A percentile compares a stretch with the other conserved stretches of the same genome.
phyloP scores from a whole-genome alignment of 768 basidiomycete genomes.

The Russula dissimulans region DNA sequence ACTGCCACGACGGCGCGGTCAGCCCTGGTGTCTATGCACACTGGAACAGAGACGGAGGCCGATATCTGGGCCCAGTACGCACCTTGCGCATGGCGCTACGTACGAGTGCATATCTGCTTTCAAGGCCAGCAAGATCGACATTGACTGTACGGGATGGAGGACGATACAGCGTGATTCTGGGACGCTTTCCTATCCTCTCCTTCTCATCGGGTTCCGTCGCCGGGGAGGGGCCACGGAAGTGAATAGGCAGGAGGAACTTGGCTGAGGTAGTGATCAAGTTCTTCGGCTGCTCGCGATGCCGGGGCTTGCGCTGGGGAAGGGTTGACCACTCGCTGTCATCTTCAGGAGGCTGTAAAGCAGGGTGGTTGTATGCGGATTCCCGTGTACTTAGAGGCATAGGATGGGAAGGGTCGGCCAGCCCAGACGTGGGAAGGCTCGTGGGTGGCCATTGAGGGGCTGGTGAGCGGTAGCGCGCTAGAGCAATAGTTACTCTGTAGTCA shows the following conservation, averaged over 20 bases:
- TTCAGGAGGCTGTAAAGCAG: background rate
- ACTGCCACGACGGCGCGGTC: slow-evolving; percentile 19
- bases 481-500: background rate
- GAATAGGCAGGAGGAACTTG: slow-evolving; percentile 10
- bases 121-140: slow-evolving; percentile 1
- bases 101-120: slow-evolving; percentile 5
- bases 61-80: background rate
- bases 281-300: background rate
- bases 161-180: slow-evolving; percentile 8
- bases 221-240: background rate
- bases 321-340: slow-evolving; percentile 13
- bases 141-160: slow-evolving; percentile 11
- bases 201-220: background rate
- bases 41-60: background rate
- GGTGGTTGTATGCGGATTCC: slow-evolving; percentile 11
- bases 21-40: background rate
- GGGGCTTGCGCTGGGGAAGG: slow-evolving; percentile 2
- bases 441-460: background rate
- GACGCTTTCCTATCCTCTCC: background rate
- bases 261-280: background rate
- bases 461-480: background rate
- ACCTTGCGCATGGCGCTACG: slow-evolving; percentile 14
- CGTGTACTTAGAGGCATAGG: background rate
- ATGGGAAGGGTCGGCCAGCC: background rate
- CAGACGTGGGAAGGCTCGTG: background rate